phyloP scores from a whole-genome alignment of 176 grass and related monocot genomes.

The Oryza meyeriana region DNA sequence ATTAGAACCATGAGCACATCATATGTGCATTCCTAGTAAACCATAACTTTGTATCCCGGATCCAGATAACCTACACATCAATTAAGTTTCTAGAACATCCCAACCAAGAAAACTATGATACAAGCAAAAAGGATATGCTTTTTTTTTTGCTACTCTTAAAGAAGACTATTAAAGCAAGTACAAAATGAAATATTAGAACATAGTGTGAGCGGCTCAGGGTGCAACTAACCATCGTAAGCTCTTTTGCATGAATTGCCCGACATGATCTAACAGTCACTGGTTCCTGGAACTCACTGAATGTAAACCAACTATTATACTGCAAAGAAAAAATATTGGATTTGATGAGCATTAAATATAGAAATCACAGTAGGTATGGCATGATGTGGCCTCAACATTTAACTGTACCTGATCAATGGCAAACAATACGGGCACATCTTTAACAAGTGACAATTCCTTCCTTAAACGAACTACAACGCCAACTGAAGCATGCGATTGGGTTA shows the following conservation, averaged over 20 bases:
- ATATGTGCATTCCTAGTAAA: background rate
- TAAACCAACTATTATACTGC: conserved; percentile 99
- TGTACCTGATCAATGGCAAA: conserved; percentile 95
- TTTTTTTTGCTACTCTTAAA: background rate
- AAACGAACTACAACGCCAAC: conserved; percentile 73
- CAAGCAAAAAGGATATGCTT: background rate
- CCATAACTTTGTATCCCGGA: background rate
- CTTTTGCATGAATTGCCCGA: conserved; percentile 81
- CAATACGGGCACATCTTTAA: conserved; percentile 86
- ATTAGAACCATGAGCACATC: background rate
- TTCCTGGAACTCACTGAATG: conserved; percentile 93
- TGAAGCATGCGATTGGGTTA: conserved; percentile 75
- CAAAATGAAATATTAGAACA: background rate
- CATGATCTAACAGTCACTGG: conserved; percentile 68
- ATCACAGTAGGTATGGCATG: background rate
- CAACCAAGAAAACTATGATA: conserved; percentile 1
- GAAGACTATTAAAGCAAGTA: background rate
- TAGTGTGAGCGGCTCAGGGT: conserved; percentile 3
- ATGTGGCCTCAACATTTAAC: conserved; percentile 11
- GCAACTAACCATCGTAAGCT: conserved; percentile 74
- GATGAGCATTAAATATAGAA: conserved; percentile 17
- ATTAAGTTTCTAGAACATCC: conserved; percentile 1
- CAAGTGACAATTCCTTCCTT: conserved; percentile 77
- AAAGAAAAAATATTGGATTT: conserved; percentile 16
- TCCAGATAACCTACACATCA: background rate